These are phyloP conservation scores for Combretum micranthum DNA, from an alignment of 345 rosid genomes.

Conservation along the genomic window DNA sequence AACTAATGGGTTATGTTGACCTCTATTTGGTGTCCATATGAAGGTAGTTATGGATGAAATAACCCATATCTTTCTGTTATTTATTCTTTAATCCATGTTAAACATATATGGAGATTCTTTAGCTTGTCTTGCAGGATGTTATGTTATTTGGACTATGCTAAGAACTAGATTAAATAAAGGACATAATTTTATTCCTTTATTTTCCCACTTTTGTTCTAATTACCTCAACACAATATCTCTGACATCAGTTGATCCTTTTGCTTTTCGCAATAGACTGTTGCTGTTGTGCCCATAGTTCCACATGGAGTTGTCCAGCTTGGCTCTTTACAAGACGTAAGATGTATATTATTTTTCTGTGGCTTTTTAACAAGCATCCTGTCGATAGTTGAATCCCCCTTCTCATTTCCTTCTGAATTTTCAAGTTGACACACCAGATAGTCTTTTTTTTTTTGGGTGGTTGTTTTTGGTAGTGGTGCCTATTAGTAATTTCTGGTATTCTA, in stretches of 20 bases:
- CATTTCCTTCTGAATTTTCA: neutral
- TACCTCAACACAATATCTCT: slow-evolving; percentile 1
- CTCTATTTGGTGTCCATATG: no score
- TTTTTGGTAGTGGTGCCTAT: no score
- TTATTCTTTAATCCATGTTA: no score
- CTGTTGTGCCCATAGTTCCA: slow-evolving; percentile 64
- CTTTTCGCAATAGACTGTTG: slow-evolving; percentile 50
- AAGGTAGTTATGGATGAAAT: no score
- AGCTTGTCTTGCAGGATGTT: slow-evolving; percentile 1
- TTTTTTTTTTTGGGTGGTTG: no score
- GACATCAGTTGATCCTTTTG: neutral
- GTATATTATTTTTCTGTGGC: slow-evolving; percentile 9
- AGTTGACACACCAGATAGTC: neutral
- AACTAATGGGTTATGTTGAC: no score
- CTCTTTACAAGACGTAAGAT: slow-evolving; percentile 63
- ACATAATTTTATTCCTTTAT: neutral
- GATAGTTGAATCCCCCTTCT: neutral
- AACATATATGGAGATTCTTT: neutral
- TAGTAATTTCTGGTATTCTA: no score
- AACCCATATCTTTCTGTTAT: no score
- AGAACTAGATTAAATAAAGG: neutral
- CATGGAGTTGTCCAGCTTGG: slow-evolving; percentile 92
- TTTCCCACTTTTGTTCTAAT: neutral
- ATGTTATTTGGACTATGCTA: neutral
- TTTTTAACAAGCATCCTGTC: neutral